Conservation (phyloP, 345 rosid genomes). For the Alliaria petiolata region DNA sequence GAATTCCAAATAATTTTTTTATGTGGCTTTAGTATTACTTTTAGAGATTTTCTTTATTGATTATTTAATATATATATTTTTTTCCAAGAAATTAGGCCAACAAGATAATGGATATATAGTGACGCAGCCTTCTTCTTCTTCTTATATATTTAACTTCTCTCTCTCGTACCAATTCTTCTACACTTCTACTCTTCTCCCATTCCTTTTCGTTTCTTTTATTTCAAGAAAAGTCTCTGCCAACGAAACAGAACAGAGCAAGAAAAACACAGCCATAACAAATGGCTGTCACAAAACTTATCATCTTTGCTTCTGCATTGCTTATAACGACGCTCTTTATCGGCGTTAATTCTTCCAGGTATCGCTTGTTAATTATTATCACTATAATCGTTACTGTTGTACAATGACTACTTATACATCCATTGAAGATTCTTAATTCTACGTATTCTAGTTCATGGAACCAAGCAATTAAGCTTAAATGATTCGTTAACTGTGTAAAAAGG, state of each 20-base stretch:
- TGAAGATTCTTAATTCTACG: not conserved
- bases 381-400: not conserved
- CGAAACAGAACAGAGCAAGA: conserved; percentile 15
- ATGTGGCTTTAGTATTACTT: not conserved
- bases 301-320: conserved; percentile 38
- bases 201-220: not conserved
- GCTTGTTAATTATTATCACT: not conserved
- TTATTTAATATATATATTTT: not conserved
- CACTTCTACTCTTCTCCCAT: not conserved
- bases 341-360: conserved; percentile 36
- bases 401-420: not conserved
- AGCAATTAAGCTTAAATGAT: not conserved
- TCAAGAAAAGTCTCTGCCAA: conserved; percentile 18
- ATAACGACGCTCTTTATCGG: conserved; percentile 34
- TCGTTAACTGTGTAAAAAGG: not conserved
- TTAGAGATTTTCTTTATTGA: not conserved
- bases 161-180: conserved; percentile 20
- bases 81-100: not conserved
- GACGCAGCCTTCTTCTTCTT: conserved; percentile 13
- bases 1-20: no score
- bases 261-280: conserved; percentile 32
- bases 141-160: conserved; percentile 27
- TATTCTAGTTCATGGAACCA: conserved; percentile 2
- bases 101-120: conserved; percentile 6
- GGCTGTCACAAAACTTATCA: conserved; percentile 42